phyloP scores from a whole-genome alignment of 2,329 filamentous ascomycete species.

The Colletotrichum ledebouriae region DNA sequence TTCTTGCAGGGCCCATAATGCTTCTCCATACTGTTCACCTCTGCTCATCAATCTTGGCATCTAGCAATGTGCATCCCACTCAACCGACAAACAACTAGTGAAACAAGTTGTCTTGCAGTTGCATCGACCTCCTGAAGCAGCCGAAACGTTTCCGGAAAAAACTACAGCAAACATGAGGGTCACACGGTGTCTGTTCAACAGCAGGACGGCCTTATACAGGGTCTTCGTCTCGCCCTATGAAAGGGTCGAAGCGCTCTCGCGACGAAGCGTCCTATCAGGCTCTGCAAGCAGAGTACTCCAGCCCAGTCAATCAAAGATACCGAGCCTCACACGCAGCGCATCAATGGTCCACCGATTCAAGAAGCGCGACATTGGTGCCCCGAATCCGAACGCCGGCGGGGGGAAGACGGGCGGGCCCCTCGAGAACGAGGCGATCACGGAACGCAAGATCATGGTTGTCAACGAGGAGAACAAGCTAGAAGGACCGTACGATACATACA shows the following conservation, averaged over 20 bases:
- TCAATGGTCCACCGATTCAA: constrained; percentile 17
- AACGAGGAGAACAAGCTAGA: constrained; percentile 55
- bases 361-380: constrained; percentile 8
- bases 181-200: constrained; percentile 57
- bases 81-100: constrained; percentile 3
- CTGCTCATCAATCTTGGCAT: constrained; percentile 3
- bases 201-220: constrained; percentile 60
- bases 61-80: background rate
- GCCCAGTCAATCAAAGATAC: constrained; percentile 6
- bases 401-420: background rate
- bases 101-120: background rate
- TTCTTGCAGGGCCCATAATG: constrained; percentile 2
- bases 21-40: constrained; percentile 3
- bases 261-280: constrained; percentile 43
- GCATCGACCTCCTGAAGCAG: constrained; percentile 1
- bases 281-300: constrained; percentile 16
- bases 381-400: background rate
- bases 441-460: constrained; percentile 58
- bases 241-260: constrained; percentile 46
- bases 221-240: constrained; percentile 59
- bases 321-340: constrained; percentile 26
- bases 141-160: background rate
- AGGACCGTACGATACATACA: constrained; percentile 54
- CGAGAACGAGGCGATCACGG: constrained; percentile 60
- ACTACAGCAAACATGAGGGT: constrained; percentile 53